phyloP scores from a whole-genome alignment of 2,329 filamentous ascomycete genomes.

The Talaromyces albobiverticillius region DNA sequence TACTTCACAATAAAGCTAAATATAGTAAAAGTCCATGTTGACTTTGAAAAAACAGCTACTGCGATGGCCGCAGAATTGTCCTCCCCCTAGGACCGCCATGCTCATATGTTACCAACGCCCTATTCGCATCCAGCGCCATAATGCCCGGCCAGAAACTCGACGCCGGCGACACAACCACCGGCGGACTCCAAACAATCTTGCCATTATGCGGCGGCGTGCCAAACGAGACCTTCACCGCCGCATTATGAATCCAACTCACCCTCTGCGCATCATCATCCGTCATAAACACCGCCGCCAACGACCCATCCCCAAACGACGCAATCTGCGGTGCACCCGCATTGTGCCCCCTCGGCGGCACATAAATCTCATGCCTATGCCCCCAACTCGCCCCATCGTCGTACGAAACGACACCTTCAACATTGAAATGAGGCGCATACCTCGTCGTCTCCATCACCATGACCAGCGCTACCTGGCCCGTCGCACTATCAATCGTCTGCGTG shows the following conservation, averaged over 20 bases:
- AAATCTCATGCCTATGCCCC: slow-evolving; percentile 42
- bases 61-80: slow-evolving; percentile 21
- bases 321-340: slow-evolving; percentile 49
- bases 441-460: slow-evolving; percentile 51
- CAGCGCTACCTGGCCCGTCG: slow-evolving; percentile 29
- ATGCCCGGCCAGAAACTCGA: slow-evolving; percentile 42
- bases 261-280: slow-evolving; percentile 42
- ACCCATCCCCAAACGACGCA: slow-evolving; percentile 38
- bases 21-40: too few relatives aligned
- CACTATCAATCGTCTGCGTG: slow-evolving; percentile 30
- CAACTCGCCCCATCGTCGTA: slow-evolving; percentile 45
- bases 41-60: neutral
- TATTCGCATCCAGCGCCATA: slow-evolving; percentile 27
- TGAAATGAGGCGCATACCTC: slow-evolving; percentile 36
- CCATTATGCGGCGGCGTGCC: slow-evolving; percentile 32
- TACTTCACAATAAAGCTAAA: too few relatives aligned
- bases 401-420: slow-evolving; percentile 45
- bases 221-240: slow-evolving; percentile 43
- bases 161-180: slow-evolving; percentile 28
- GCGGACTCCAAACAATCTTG: slow-evolving; percentile 33
- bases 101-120: slow-evolving; percentile 29
- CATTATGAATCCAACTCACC: slow-evolving; percentile 40
- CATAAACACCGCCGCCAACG: slow-evolving; percentile 47
- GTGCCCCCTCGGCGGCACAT: slow-evolving; percentile 34
- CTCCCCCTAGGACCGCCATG: slow-evolving; percentile 27